Base-by-base conservation (phyloP, 129 eudicot species). In the Chrysanthemum lavandulifolium region DNA sequence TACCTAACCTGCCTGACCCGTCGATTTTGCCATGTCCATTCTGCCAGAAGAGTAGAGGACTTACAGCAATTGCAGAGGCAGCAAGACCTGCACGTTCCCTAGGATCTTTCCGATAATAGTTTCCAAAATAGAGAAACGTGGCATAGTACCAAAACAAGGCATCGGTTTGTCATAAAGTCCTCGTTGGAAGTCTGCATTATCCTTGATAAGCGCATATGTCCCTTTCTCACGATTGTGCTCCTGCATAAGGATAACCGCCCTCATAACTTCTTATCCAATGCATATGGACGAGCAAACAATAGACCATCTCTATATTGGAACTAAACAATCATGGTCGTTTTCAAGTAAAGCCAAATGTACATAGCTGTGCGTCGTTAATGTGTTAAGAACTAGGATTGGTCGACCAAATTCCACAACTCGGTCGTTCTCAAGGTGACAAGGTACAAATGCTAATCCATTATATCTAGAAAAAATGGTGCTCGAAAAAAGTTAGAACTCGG, bases 1-100 rank as follows among this genome's bases (percentile, higher is more conserved):
- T 60, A 60, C 43, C 15, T 4, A 25, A 60, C 43, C 40, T 33
- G 43, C 43, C 43, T 8, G 10, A 25, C 31, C 54, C 51, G 19
- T 27, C 31, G n/a, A 43, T 45, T 65, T 65, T 43, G 9, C 31
- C 33, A 65, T 55, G 3, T 43, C 15, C 19, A 45, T n/a, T 15
- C 36, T 65, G 70, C 31, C 9, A 14, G 9, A 57, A 19, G 18
- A 62, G 68, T 13, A 21, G 2, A 6, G 10, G 48, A 69, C 92
- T 87, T 72, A 87, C 96, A 73, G 97, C 89, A 67, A 93, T 86
- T 54, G 96, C 96, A 70, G 98, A 87, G 77, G 98, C 98, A 79
- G 97, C 97, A 77, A 93, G 97, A 54, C 98, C 97, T 23, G 89
- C 98, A 82, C 98, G 87, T 76, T 93, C 98, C 78, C 98, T 84